A percentile compares a stretch with the other conserved stretches of the same genome.
phyloP scores from a whole-genome alignment of 2,329 filamentous ascomycete species.

The Aspergillus thermomutatus region DNA sequence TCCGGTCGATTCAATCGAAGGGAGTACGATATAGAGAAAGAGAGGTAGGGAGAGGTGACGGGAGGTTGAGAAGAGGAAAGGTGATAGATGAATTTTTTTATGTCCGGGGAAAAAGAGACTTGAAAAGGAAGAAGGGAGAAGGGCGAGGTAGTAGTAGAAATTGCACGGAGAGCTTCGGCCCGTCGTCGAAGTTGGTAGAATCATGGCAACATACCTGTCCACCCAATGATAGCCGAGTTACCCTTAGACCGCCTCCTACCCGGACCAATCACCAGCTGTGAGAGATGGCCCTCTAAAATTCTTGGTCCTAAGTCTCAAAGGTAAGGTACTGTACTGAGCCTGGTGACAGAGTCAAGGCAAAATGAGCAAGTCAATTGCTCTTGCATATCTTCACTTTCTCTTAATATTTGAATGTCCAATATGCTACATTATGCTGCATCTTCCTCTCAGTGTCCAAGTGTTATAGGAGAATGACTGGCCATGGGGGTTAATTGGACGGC shows the following conservation, averaged over 20 bases:
- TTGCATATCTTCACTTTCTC: not conserved
- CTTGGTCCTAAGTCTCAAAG: too few species aligned
- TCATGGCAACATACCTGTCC: constrained; percentile 16
- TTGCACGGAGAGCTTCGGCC: constrained; percentile 35
- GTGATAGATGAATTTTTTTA: constrained; percentile 19
- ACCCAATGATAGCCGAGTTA: constrained; percentile 16
- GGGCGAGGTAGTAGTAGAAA: constrained; percentile 25
- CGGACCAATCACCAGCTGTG: constrained; percentile 5
- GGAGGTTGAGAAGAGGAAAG: constrained; percentile 20
- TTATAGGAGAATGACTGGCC: not conserved
- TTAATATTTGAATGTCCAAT: not conserved
- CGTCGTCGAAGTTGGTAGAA: constrained; percentile 39
- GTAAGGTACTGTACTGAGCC: too few species aligned
- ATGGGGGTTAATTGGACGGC: not conserved
- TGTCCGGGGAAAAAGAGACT: constrained; percentile 17
- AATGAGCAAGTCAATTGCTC: too few species aligned
- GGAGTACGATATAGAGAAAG: constrained; percentile 15
- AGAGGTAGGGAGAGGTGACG: constrained; percentile 17
- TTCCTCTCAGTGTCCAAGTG: not conserved
- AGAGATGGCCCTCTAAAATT: not conserved
- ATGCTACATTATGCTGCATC: not conserved
- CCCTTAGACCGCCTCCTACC: constrained; percentile 16
- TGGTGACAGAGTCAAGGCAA: too few species aligned
- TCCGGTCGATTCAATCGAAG: constrained; percentile 35
- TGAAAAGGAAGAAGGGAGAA: constrained; percentile 29